Evolutionary conservation across 2,329 filamentous ascomycete genomes (phyloP), one percentile per base, ranked within the genome.

Genomic region (Sarocladium kiliense): DNA sequence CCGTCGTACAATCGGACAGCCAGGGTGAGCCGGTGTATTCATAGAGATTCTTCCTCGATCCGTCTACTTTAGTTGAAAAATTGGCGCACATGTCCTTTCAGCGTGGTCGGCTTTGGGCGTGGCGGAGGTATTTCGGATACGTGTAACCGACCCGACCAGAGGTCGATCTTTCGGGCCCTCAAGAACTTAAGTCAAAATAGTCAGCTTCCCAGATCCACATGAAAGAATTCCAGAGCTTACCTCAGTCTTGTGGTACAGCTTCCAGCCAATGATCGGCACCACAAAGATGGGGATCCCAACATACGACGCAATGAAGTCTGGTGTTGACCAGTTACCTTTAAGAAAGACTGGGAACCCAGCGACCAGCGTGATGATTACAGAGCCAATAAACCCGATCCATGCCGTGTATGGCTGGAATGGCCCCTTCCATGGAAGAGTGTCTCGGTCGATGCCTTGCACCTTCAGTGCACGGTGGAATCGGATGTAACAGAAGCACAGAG

Each of bases 291-390:
- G 81, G 1, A 84, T 70, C 37, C 74, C 84, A 65, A 86, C 73
- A 63, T 81, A 88, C 66, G 66, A 73, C 1, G 78, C 75, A n/a
- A 82, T 57, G 62, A 91, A 91, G 60, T 71, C 74, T 18, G 76
- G 74, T 0, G 77, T 76, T 32, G 73, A 78, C 80, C 83, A 90
- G 16, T 82, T 71, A 16, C 74, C 71, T 0, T 82, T 79, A 68
- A 84, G 85, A 68, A 90, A 90, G 30, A 86, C 79, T 44, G 81
- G 77, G 66, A 89, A 90, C 1, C 86, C 87, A 63, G 88, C 88
- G 61, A 87, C 84, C 9, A 89, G 67, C 3, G 77, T 77, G 16
- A 89, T 70, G 37, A 86, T 68, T 1, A 66, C 65, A 58, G 88
- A 77, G 19, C 79, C 65, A 10, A 77, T 66, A 6, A 89, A 75